These are phyloP conservation scores for Trichoderma koningiopsis DNA, from an alignment of 2,329 filamentous ascomycete genomes.

Conservation along the genomic window DNA sequence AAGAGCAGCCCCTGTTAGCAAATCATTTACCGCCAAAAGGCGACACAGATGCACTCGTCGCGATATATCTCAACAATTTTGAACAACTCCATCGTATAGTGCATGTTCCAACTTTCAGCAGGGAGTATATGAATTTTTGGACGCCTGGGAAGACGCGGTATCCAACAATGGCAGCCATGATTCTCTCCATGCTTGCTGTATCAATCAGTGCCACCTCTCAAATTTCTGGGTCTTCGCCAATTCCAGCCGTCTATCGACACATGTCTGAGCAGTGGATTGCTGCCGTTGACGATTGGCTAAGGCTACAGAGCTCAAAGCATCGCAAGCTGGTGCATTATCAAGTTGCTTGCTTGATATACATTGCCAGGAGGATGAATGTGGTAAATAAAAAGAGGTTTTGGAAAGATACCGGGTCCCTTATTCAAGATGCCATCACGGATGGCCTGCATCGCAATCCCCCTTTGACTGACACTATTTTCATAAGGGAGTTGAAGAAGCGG, in stretches of 20 bases:
- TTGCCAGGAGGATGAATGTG: slow-evolving; percentile 12
- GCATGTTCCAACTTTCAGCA: slow-evolving; percentile 8
- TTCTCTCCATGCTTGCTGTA: slow-evolving; percentile 3
- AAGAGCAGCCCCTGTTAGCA: slow-evolving; percentile 2
- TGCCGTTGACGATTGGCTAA: slow-evolving; percentile 1
- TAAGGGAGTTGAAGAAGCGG: slow-evolving; percentile 19
- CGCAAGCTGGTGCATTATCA: slow-evolving; percentile 20
- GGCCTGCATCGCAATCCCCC: slow-evolving; percentile 1
- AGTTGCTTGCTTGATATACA: neutral
- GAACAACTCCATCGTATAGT: slow-evolving; percentile 16
- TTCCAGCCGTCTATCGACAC: neutral
- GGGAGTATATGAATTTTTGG: slow-evolving; percentile 19
- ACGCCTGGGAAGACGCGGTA: neutral
- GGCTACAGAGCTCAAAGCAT: slow-evolving; percentile 16
- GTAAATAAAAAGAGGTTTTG: slow-evolving; percentile 16
- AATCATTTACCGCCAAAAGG: slow-evolving; percentile 2
- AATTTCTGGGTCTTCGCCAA: neutral
- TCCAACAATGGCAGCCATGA: slow-evolving; percentile 14
- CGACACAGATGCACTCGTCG: slow-evolving; percentile 8
- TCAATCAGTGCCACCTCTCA: neutral
- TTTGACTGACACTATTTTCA: neutral
- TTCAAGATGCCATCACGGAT: slow-evolving; percentile 11
- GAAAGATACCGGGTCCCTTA: slow-evolving; percentile 12
- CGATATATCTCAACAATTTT: slow-evolving; percentile 7
- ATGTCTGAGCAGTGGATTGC: slow-evolving; percentile 18